Conservation (phyloP, 2,329 filamentous ascomycete genomes). For the Aspergillus novofumigatus region DNA sequence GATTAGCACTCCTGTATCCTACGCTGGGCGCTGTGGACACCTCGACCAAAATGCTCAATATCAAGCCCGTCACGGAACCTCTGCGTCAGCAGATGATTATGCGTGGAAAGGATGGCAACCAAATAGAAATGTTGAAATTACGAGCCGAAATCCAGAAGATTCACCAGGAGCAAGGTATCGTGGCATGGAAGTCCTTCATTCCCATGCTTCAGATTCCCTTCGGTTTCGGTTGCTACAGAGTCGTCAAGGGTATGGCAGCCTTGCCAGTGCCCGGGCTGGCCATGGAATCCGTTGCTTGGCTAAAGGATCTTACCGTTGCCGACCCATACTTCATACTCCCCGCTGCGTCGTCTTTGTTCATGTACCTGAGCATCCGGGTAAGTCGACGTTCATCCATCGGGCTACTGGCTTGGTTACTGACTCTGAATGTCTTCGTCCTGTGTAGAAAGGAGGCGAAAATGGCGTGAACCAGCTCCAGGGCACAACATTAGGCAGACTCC, state of each 20-base stretch:
- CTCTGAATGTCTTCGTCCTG: not conserved
- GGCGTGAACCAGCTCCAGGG: constrained; percentile 31
- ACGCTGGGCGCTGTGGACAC: constrained; percentile 60
- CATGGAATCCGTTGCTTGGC: constrained; percentile 69
- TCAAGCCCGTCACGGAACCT: constrained; percentile 57
- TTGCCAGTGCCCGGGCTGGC: constrained; percentile 79
- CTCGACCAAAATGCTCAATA: constrained; percentile 56
- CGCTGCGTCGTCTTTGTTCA: constrained; percentile 51
- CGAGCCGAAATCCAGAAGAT: constrained; percentile 49
- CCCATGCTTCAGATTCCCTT: constrained; percentile 65
- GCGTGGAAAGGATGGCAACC: constrained; percentile 44
- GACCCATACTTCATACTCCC: constrained; percentile 81
- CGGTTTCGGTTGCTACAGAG: constrained; percentile 75
- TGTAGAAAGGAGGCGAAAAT: constrained; percentile 37
- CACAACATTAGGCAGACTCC: constrained; percentile 26
- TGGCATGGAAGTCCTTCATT: constrained; percentile 47
- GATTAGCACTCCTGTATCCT: constrained; percentile 62
- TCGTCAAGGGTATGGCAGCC: constrained; percentile 67
- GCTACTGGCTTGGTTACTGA: not conserved
- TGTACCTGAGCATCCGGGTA: constrained; percentile 59
- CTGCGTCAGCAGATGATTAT: constrained; percentile 53
- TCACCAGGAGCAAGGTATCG: constrained; percentile 54
- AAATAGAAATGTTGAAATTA: constrained; percentile 43
- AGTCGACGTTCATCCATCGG: constrained; percentile 18
- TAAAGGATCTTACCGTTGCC: constrained; percentile 67